Evolutionary conservation across 2,329 filamentous ascomycete genomes (phyloP).

Genomic region (Fusarium zealandicum): DNA sequence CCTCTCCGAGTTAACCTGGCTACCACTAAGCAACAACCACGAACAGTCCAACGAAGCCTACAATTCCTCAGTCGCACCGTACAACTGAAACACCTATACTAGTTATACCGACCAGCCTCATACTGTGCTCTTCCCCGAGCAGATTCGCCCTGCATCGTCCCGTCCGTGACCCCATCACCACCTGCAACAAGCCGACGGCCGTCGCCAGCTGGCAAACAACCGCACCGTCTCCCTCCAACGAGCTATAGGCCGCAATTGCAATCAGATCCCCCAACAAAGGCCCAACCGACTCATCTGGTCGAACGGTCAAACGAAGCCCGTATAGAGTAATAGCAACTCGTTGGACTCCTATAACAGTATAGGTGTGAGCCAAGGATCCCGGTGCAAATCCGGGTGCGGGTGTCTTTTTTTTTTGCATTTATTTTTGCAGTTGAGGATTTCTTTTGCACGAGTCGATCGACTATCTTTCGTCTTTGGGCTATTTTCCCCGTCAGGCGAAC

Average conservation of each 20-base stretch:
- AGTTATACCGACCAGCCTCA: neutral
- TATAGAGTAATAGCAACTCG: slow-evolving; percentile 49
- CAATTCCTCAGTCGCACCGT: neutral
- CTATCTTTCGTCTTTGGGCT: neutral
- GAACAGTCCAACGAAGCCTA: neutral
- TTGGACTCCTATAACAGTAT: slow-evolving; percentile 46
- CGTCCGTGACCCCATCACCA: slow-evolving; percentile 12
- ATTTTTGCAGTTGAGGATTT: neutral
- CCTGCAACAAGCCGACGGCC: slow-evolving; percentile 19
- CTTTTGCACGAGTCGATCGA: neutral
- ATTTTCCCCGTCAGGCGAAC: neutral
- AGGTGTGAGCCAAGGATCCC: slow-evolving; percentile 47
- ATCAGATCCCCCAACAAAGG: slow-evolving; percentile 19
- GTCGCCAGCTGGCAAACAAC: slow-evolving; percentile 27
- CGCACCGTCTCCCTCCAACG: neutral
- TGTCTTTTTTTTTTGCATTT: slow-evolving; percentile 29
- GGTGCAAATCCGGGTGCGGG: slow-evolving; percentile 49
- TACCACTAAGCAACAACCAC: neutral
- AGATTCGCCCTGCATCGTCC: slow-evolving; percentile 14
- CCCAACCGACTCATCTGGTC: slow-evolving; percentile 21
- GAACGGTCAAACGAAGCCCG: slow-evolving; percentile 41
- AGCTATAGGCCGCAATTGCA: slow-evolving; percentile 24
- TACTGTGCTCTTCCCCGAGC: neutral
- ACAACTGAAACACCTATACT: neutral
- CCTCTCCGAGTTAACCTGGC: neutral